These are phyloP conservation scores for Neolentinus lepideus DNA, from an alignment of 1,284 basidiomycete species.

Conservation along the genomic window DNA sequence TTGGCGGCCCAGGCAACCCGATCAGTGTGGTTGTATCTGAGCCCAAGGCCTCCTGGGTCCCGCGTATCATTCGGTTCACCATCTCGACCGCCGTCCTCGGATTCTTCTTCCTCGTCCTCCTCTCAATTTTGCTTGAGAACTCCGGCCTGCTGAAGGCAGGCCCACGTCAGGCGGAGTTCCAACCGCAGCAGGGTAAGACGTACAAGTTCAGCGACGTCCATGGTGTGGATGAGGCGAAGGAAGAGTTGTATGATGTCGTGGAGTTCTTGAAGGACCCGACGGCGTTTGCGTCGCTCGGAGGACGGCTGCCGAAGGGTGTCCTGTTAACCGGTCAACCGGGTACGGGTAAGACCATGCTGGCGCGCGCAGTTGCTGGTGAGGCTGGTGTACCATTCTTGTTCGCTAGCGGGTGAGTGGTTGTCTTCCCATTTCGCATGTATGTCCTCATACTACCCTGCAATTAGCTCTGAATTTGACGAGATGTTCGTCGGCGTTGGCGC, in stretches of 20 bases:
- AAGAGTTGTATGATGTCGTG: conserved; percentile 91
- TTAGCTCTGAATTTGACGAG: conserved; percentile 93
- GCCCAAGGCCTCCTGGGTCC: conserved; percentile 60
- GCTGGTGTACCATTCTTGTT: conserved; percentile 93
- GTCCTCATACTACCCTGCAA: conserved; percentile 14
- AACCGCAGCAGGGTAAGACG: conserved; percentile 68
- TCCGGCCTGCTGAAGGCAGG: conserved; percentile 81
- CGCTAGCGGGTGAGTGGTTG: conserved; percentile 58
- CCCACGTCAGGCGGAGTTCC: conserved; percentile 68
- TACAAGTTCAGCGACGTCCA: conserved; percentile 92
- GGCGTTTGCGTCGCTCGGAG: conserved; percentile 83
- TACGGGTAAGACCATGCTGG: conserved; percentile 96
- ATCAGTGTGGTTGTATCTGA: conserved; percentile 77
- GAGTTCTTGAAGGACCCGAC: conserved; percentile 90
- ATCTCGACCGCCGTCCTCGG: conserved; percentile 14
- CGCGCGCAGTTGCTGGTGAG: conserved; percentile 94
- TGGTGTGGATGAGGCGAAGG: conserved; percentile 91
- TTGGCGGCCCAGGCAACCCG: conserved; percentile 45
- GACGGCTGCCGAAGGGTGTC: conserved; percentile 88
- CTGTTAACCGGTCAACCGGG: conserved; percentile 86
- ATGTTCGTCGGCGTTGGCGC: conserved; percentile 97
- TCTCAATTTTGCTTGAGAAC: conserved; percentile 88
- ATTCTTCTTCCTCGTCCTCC: conserved; percentile 59
- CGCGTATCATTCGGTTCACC: conserved; percentile 57
- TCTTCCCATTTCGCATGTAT: conserved; percentile 6